A percentile compares a stretch with the other conserved stretches of the same genome.
phyloP scores from a whole-genome alignment of 129 eudicot species.

The carrot (Daucus carota) region DNA sequence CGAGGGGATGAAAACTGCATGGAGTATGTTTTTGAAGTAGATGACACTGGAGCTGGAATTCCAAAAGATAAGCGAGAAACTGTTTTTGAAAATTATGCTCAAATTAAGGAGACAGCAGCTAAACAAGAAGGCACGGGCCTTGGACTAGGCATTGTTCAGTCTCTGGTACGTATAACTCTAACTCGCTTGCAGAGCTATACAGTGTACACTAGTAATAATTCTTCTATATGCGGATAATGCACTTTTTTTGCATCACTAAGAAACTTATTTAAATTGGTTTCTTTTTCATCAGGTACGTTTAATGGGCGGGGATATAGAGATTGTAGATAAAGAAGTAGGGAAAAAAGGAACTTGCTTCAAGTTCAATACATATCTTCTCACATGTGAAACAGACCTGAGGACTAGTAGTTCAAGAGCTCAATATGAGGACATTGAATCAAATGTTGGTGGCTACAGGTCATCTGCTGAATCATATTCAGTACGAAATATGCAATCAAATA shows the following conservation, averaged over 20 bases:
- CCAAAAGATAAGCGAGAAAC: constrained; percentile 64
- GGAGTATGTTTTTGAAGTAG: constrained; percentile 70
- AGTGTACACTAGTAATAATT: neutral
- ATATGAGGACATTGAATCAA: constrained; percentile 12
- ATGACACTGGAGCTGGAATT: constrained; percentile 78
- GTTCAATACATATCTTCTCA: constrained; percentile 25
- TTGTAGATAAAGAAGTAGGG: constrained; percentile 53
- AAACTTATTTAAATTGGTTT: neutral
- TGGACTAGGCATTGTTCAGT: constrained; percentile 81
- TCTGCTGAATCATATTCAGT: constrained; percentile 11
- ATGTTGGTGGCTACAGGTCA: neutral
- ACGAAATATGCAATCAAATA: constrained; percentile 2
- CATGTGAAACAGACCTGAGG: neutral
- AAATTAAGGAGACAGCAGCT: constrained; percentile 45
- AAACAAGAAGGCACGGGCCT: constrained; percentile 69
- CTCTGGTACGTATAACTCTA: constrained; percentile 38
- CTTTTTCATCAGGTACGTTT: constrained; percentile 40
- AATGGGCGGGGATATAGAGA: constrained; percentile 84
- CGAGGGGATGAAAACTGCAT: constrained; percentile 34
- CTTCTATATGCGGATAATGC: neutral
- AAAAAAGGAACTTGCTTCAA: constrained; percentile 69
- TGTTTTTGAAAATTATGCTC: constrained; percentile 77
- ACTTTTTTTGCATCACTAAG: neutral
- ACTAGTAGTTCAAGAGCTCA: neutral
- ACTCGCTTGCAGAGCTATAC: neutral